Evolutionary conservation across 2,329 filamentous ascomycete genomes (phyloP), one percentile per base, ranked within the genome.

Genomic region (Curvularia eragrostidis): DNA sequence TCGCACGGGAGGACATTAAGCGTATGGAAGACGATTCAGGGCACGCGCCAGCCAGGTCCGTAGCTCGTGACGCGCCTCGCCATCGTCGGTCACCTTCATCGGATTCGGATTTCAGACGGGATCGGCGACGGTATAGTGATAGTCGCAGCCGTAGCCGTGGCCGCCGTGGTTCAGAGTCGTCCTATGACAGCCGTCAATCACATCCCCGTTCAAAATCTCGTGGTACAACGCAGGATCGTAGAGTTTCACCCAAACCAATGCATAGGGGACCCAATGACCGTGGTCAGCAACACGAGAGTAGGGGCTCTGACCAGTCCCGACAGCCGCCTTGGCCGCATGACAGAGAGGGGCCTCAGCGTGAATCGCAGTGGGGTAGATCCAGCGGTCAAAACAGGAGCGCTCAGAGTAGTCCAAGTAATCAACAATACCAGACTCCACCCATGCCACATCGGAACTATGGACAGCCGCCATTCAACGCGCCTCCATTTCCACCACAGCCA

Each of bases 401-500:
- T n/a, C 57, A 47, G 13, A 44, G 58, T 32, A 57, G 54, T 15
- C 54, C 54, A 12, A 28, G 42, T 44, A 58, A 50, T 10, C 39
- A 55, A 26, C 60, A 60, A 21, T 61, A 62, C 41, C 54, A 52
- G 28, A 26, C 15, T 13, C 53, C 60, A 12, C 52, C 57, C 44
- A 41, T 39, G 32, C 44, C 47, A 41, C 42, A 43, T 21, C 56
- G 54, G 5, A 54, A 50, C 36, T 59, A 56, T 38, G 54, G 53
- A 13, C 52, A 59, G 24, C 56, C 58, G n/a, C 56, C 61, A 2
- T 65, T 67, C 34, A 59, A 54, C 54, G 57, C 56, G 12, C 68
- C 66, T 13, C 61, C 63, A 3, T 70, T 69, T 18, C 58, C 59
- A n/a, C 63, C 65, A 9, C 66, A 52, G 19, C 56, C 66, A 9